Evolutionary conservation across 352 stramenopile species (phyloP).

Genomic region (Aphanomyces stellatus): DNA sequence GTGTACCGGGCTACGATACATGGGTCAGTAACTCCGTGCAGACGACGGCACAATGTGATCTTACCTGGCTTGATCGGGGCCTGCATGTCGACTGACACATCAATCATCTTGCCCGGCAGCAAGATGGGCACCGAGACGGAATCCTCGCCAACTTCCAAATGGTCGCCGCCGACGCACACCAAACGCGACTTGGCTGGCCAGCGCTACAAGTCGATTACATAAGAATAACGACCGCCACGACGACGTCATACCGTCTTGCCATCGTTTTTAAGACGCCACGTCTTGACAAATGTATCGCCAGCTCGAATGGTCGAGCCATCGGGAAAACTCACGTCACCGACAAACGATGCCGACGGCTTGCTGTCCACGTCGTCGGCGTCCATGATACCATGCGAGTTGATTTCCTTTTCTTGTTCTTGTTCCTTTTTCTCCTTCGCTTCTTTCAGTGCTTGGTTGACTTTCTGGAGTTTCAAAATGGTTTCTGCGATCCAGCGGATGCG

Average conservation of each 20-base stretch:
- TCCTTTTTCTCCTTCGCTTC: not conserved
- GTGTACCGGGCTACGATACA: slow-evolving; percentile 47
- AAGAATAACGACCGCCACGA: not conserved
- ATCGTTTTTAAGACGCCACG: slow-evolving; percentile 83
- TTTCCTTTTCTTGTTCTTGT: not conserved
- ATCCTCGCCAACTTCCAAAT: slow-evolving; percentile 55
- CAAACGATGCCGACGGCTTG: slow-evolving; percentile 45
- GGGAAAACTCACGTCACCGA: slow-evolving; percentile 78
- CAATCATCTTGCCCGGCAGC: slow-evolving; percentile 55
- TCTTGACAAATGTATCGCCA: slow-evolving; percentile 72
- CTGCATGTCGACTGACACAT: slow-evolving; percentile 70
- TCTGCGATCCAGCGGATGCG: slow-evolving; percentile 16
- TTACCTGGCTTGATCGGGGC: slow-evolving; percentile 41
- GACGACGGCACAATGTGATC: not conserved
- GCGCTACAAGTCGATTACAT: slow-evolving; percentile 25
- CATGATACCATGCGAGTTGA: slow-evolving; percentile 14
- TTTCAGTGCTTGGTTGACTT: slow-evolving; percentile 8
- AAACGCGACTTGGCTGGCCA: slow-evolving; percentile 65
- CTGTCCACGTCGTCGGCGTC: slow-evolving; percentile 15
- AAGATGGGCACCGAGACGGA: slow-evolving; percentile 66
- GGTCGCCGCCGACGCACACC: slow-evolving; percentile 63
- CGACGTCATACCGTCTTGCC: slow-evolving; percentile 22
- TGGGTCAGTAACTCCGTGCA: not conserved
- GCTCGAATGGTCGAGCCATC: slow-evolving; percentile 75
- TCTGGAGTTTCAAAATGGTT: slow-evolving; percentile 12